Evolutionary conservation across 306 rosid species (phyloP).

Genomic region (Vigna reflexopilosa): DNA sequence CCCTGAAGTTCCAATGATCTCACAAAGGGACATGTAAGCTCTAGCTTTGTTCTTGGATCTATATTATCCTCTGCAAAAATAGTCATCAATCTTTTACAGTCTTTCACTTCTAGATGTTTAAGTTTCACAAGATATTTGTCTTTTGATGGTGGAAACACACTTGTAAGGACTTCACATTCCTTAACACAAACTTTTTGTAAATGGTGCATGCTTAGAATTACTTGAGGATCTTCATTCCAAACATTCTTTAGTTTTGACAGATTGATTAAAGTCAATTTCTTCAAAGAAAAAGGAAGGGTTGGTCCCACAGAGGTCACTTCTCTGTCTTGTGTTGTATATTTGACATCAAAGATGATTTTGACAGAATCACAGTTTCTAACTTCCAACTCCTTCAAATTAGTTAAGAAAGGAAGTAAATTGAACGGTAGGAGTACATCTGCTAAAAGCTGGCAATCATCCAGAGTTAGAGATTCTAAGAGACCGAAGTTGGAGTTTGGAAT

Average conservation of each 20-base stretch:
- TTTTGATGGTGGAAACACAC: constrained; percentile 38
- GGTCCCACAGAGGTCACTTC: too few species aligned
- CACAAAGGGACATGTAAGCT: background rate
- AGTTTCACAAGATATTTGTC: constrained; percentile 25
- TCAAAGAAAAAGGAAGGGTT: too few species aligned
- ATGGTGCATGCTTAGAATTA: background rate
- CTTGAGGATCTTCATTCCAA: constrained; percentile 27
- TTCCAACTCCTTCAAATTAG: background rate
- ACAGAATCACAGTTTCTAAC: background rate
- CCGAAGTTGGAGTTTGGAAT: constrained; percentile 21
- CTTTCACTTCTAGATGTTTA: background rate
- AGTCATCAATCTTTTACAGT: background rate
- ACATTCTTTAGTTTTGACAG: too few species aligned
- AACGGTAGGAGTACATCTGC: background rate
- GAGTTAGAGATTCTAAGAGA: background rate
- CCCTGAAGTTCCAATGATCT: background rate
- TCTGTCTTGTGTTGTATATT: too few species aligned
- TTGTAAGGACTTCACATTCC: constrained; percentile 17
- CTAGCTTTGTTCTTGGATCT: background rate
- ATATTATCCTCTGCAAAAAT: constrained; percentile 4
- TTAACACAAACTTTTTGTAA: background rate
- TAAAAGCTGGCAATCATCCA: background rate
- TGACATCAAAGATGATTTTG: background rate
- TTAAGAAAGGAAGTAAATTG: constrained; percentile 16
- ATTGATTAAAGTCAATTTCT: too few species aligned